Evolutionary conservation across 371 early-diverging fungal species (phyloP).

Genomic region (Globomyces sp.): DNA sequence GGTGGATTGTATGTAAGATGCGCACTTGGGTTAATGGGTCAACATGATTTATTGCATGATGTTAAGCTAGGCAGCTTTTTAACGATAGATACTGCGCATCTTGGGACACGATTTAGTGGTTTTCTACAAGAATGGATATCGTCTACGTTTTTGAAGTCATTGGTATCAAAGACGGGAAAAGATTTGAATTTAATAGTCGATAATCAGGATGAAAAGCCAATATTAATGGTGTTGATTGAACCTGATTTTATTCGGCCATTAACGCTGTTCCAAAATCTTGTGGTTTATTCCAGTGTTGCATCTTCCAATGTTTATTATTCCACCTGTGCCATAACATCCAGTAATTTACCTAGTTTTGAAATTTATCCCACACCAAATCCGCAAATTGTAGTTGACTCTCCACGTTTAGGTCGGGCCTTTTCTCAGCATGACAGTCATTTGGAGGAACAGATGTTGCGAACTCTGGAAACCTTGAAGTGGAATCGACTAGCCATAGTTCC

Average conservation of each 20-base stretch:
- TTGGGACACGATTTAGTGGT: neutral
- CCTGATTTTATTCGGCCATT: conserved; percentile 5
- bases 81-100: conserved; percentile 15
- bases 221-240: neutral
- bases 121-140: conserved; percentile 5
- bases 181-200: conserved; percentile 11
- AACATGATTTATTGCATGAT: too few relatives aligned
- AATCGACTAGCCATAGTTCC: too few relatives aligned
- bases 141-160: conserved; percentile 7
- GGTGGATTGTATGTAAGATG: conserved; percentile 9
- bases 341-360: too few relatives aligned
- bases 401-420: too few relatives aligned
- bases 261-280: neutral
- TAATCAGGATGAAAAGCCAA: neutral
- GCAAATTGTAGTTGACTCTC: too few relatives aligned
- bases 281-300: neutral
- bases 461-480: too few relatives aligned
- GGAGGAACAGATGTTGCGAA: too few relatives aligned
- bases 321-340: too few relatives aligned
- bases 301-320: too few relatives aligned
- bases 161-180: neutral
- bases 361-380: too few relatives aligned
- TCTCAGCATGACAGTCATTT: too few relatives aligned
- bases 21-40: neutral
- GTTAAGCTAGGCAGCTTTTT: neutral